Percentiles rank a stretch among this genome's conserved stretches.
Conservation (phyloP, 2,329 filamentous ascomycete genomes). For the Leptographium flavum region DNA sequence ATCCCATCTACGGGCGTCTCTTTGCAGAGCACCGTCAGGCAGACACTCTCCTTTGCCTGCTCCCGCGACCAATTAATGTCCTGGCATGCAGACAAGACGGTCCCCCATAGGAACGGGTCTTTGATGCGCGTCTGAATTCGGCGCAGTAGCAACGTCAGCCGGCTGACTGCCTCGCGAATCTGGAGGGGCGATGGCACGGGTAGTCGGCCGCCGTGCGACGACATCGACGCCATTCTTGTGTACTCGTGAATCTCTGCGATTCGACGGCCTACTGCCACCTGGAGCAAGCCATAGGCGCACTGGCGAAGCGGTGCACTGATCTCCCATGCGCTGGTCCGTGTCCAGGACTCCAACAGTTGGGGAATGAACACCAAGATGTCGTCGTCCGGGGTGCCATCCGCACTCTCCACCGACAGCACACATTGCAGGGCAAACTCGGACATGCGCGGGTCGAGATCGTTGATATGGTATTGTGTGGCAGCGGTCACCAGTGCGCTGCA, state of each 20-base stretch:
- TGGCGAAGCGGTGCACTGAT: conserved; percentile 20
- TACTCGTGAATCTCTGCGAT: conserved; percentile 21
- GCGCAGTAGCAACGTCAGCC: conserved; percentile 14
- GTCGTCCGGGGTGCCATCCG: conserved; percentile 12
- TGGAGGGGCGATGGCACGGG: conserved; percentile 14
- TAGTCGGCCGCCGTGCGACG: conserved; percentile 18
- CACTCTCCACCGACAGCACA: conserved; percentile 5
- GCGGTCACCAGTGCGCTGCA: background rate
- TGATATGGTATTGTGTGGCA: background rate
- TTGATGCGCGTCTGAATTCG: conserved; percentile 10
- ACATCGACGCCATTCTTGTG: conserved; percentile 19
- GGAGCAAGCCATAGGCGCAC: conserved; percentile 22
- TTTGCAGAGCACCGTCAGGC: conserved; percentile 16
- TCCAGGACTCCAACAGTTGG: conserved; percentile 23
- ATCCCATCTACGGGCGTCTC: conserved; percentile 15
- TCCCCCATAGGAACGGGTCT: conserved; percentile 17
- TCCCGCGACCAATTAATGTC: conserved; percentile 20
- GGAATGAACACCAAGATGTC: conserved; percentile 24
- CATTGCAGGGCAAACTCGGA: conserved; percentile 15
- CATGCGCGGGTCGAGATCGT: conserved; percentile 16
- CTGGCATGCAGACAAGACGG: conserved; percentile 21
- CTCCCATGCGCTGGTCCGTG: conserved; percentile 24
- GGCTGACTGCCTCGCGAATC: conserved; percentile 11
- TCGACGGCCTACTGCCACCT: conserved; percentile 7
- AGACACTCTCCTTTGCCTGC: conserved; percentile 18